Conservation (phyloP, 306 rosid genomes). For the Corylus heterophylla region DNA sequence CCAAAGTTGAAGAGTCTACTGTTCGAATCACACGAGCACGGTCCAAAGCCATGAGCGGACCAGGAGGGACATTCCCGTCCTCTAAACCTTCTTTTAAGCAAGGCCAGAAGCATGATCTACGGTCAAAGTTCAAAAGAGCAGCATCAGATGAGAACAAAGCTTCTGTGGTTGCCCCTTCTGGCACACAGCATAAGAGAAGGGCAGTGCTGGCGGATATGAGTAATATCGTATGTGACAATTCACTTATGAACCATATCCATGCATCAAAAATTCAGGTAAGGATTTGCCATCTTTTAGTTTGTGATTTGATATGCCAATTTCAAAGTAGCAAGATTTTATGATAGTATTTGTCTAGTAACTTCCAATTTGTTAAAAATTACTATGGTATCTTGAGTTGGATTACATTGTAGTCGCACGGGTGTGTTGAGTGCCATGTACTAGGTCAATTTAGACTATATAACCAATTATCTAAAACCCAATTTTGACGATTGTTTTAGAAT, state of each 20-base stretch:
- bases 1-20: conserved; percentile 48
- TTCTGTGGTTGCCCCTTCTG: conserved; percentile 32
- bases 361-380: not conserved
- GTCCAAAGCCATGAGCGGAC: conserved; percentile 51
- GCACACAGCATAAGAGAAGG: conserved; percentile 61
- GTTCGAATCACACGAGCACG: conserved; percentile 78
- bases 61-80: conserved; percentile 40
- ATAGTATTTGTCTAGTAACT: conserved; percentile 3
- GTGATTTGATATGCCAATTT: not conserved
- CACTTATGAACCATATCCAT: conserved; percentile 18
- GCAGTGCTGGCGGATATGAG: conserved; percentile 71
- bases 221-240: conserved; percentile 32
- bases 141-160: conserved; percentile 53
- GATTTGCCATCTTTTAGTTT: not conserved
- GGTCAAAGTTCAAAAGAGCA: conserved; percentile 46
- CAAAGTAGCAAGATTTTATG: conserved; percentile 1
- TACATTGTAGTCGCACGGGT: not conserved
- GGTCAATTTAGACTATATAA: not conserved
- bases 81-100: conserved; percentile 45
- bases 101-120: conserved; percentile 40
- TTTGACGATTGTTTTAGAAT: not conserved
- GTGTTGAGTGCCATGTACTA: not conserved
- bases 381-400: not conserved
- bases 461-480: not conserved
- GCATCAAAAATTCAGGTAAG: conserved; percentile 55